These are phyloP conservation scores for Fomitopsis schrenkii DNA, from an alignment of 1,284 basidiomycete genomes.

Conservation along the genomic window DNA sequence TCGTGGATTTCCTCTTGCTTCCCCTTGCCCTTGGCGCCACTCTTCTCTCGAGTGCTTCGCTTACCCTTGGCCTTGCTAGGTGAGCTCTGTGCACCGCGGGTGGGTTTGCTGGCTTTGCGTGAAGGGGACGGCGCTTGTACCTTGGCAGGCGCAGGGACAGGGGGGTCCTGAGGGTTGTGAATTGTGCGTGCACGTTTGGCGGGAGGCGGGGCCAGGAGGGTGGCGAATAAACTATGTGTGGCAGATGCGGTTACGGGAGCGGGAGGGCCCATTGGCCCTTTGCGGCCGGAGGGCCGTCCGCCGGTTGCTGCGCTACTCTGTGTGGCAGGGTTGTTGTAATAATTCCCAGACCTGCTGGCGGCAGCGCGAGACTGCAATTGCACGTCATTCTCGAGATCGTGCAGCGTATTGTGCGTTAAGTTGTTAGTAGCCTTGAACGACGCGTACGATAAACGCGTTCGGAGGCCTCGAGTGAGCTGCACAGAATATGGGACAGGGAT, in stretches of 20 bases:
- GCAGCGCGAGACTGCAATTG: conserved; percentile 45
- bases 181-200: conserved; percentile 70
- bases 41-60: conserved; percentile 28
- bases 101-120: conserved; percentile 19
- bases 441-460: conserved; percentile 73
- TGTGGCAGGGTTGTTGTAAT: conserved; percentile 47
- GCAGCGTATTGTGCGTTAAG: conserved; percentile 56
- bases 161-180: conserved; percentile 66
- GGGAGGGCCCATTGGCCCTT: conserved; percentile 47
- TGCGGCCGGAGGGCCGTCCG: conserved; percentile 26
- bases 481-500: conserved; percentile 31
- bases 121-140: conserved; percentile 21
- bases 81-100: conserved; percentile 31
- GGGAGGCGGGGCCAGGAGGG: conserved; percentile 71
- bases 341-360: conserved; percentile 48
- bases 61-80: conserved; percentile 22
- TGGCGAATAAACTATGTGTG: conserved; percentile 61
- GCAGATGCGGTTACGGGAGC: conserved; percentile 37
- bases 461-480: conserved; percentile 72
- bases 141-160: conserved; percentile 48
- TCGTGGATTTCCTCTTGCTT: conserved; percentile 33
- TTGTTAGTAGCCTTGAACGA: conserved; percentile 77
- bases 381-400: conserved; percentile 58
- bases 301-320: conserved; percentile 32
- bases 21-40: conserved; percentile 45